Evolutionary conservation across 345 rosid genomes (phyloP), one percentile per base, ranked within the genome.

Genomic region (Reutealis trisperma): DNA sequence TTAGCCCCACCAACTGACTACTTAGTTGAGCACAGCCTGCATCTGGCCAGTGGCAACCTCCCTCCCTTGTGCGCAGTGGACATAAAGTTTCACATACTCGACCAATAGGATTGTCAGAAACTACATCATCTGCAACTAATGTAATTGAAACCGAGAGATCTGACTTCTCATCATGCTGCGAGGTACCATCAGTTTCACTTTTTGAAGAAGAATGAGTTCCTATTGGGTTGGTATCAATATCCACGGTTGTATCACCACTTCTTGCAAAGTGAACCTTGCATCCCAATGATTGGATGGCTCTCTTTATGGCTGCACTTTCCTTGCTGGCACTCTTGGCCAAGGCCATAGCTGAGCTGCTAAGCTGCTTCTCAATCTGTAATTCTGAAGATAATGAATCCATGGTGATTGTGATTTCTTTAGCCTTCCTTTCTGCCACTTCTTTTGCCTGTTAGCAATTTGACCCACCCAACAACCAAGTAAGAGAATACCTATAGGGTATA

Each of bases 31-130:
- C 94, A 87, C 99, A 96, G 27, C 88, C 91, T 7, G 93, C 95
- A 67, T 93, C 97, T 3, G 99, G 98, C 98, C 99, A 91, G 63
- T 86, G 81, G 79, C 99, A 96, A 44, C 87, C 91, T 81, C 94
- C 94, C 63, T 94, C 93, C 30, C 84, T 84, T 44, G 94, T 59
- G 70, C 90, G 86, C 80, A 89, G 72, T 0, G 96, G 97, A 72
- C 99, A 93, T 81, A 91, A 62, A 61, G 85, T 78, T 82, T 90
- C 94, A 79, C 96, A 90, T 19, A 86, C 86, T 41, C 83, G 79
- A 67, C 80, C 71, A 22, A 80, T 41, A 18, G 86, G 84, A 69
- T 78, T 86, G 73, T 79, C 72, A 4, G 89, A 78, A 79, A 70
- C 81, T 70, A 19, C 77, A 63, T 89, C 85, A 78, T 93, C 96